Evolutionary conservation across 352 stramenopile genomes (phyloP).

Genomic region (Pythium vanterpoolii): DNA sequence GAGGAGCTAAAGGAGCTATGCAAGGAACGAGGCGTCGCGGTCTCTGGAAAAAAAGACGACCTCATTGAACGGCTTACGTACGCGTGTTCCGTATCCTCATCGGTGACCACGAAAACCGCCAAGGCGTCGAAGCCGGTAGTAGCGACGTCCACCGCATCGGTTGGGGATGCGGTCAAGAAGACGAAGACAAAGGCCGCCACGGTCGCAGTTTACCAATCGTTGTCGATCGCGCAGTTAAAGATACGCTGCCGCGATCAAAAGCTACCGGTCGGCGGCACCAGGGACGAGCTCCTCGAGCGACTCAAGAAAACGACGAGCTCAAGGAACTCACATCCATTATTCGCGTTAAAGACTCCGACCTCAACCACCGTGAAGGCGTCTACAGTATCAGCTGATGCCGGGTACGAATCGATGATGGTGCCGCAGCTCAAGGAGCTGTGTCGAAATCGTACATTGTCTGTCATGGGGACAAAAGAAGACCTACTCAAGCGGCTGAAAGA

Average conservation of each 20-base stretch:
- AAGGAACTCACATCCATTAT: conserved; percentile 1
- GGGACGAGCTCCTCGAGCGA: conserved; percentile 13
- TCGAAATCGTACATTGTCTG: conserved; percentile 13
- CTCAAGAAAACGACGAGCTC: neutral
- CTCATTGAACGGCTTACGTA: conserved; percentile 17
- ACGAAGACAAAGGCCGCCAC: neutral
- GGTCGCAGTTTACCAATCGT: neutral
- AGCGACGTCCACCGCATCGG: neutral
- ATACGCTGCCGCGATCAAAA: conserved; percentile 10
- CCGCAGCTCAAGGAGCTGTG: conserved; percentile 21
- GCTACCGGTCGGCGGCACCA: conserved; percentile 13
- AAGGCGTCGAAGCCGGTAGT: neutral
- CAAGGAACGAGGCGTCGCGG: conserved; percentile 1
- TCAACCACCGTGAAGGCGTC: neutral
- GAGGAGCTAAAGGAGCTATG: conserved; percentile 18
- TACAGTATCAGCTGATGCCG: neutral
- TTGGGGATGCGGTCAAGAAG: neutral
- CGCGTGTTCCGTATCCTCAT: neutral
- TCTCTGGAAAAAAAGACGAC: conserved; percentile 17
- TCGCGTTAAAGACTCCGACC: neutral
- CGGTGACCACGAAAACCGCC: neutral
- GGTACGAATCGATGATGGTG: conserved; percentile 17
- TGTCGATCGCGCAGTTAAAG: conserved; percentile 17
- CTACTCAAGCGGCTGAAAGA: conserved; percentile 11
- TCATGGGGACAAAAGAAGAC: conserved; percentile 21